Percentiles rank a stretch among this genome's conserved stretches.
These are phyloP conservation scores for Mortierella sp. DNA, from an alignment of 371 early-diverging fungal genomes.

Conservation along the genomic window DNA sequence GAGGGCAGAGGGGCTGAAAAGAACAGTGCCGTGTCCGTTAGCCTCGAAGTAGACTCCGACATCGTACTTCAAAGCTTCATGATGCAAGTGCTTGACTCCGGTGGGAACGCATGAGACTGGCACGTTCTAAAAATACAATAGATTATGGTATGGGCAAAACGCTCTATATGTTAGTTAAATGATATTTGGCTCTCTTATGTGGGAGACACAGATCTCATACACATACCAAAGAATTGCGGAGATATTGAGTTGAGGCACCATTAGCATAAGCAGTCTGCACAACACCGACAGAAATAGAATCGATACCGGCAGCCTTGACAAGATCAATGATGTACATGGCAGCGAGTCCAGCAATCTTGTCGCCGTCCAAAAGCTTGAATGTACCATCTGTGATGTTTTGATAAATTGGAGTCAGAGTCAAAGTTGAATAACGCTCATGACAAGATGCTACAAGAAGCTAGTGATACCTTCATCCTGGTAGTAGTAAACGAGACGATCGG, in stretches of 20 bases:
- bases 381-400: constrained; percentile 62
- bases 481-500: constrained; percentile 98
- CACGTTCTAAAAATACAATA: constrained; percentile 71
- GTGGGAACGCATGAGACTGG: constrained; percentile 96
- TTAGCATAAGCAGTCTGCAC: constrained; percentile 99
- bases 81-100: constrained; percentile 99
- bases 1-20: constrained; percentile 90
- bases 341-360: constrained; percentile 96
- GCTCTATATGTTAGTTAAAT: neutral
- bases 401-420: neutral
- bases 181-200: neutral
- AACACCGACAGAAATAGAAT: constrained; percentile 90
- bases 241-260: constrained; percentile 95
- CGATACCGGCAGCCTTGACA: constrained; percentile 81
- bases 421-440: neutral
- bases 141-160: neutral
- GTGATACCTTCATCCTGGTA: constrained; percentile 77
- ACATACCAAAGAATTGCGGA: constrained; percentile 84
- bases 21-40: constrained; percentile 99
- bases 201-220: neutral
- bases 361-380: constrained; percentile 97
- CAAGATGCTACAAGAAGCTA: neutral
- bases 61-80: constrained; percentile 97
- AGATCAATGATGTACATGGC: constrained; percentile 93
- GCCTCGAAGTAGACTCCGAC: constrained; percentile 99